These are phyloP conservation scores for Pseudoneurospora amorphoporcata DNA, from an alignment of 495 filamentous ascomycete species.

Conservation along the genomic window DNA sequence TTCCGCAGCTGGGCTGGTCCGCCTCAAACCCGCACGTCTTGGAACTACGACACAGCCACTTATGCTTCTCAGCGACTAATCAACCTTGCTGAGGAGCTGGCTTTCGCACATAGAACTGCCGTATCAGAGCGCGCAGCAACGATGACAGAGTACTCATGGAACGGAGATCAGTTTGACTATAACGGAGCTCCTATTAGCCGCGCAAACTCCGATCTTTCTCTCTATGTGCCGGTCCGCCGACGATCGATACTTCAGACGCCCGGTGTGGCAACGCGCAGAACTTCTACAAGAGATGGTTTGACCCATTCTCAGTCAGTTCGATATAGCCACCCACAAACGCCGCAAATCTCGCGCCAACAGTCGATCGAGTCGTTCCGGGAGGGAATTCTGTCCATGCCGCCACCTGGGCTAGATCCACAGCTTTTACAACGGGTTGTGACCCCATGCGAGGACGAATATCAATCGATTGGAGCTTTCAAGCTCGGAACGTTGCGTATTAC, in stretches of 20 bases:
- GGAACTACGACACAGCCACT: conserved; percentile 31
- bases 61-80: conserved; percentile 34
- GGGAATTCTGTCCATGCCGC: conserved; percentile 25
- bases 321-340: conserved; percentile 28
- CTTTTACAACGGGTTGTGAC: conserved; percentile 25
- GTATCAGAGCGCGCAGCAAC: conserved; percentile 28
- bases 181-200: conserved; percentile 27
- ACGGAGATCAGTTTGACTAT: conserved; percentile 10
- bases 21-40: conserved; percentile 24
- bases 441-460: conserved; percentile 38
- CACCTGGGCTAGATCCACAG: conserved; percentile 3
- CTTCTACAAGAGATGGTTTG: conserved; percentile 8
- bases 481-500: conserved; percentile 47
- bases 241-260: conserved; percentile 37
- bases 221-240: conserved; percentile 38
- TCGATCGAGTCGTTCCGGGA: conserved; percentile 26
- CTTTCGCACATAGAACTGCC: conserved; percentile 19
- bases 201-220: conserved; percentile 32
- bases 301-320: conserved; percentile 15
- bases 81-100: conserved; percentile 27
- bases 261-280: conserved; percentile 35
- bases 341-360: conserved; percentile 21
- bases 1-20: conserved; percentile 13
- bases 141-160: conserved; percentile 25
- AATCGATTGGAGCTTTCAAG: conserved; percentile 49